A percentile compares a stretch with the other conserved stretches of the same genome.
phyloP scores from a whole-genome alignment of 139 green algal species.

The Chlamydomonas sphaeroides region DNA sequence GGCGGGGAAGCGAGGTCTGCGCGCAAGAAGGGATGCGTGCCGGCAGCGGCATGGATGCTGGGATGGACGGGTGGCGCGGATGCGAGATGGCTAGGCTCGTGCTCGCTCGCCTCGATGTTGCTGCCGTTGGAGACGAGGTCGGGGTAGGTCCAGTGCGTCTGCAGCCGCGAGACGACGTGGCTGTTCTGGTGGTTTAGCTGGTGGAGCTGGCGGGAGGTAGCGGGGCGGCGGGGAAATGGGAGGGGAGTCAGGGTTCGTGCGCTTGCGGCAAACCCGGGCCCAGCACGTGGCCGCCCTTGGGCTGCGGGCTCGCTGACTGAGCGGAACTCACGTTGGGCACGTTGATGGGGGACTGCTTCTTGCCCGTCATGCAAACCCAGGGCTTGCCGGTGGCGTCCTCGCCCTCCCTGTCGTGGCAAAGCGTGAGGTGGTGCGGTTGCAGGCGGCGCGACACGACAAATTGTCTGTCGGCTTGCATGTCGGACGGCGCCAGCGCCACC shows the following conservation, averaged over 20 bases:
- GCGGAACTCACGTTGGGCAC: neutral
- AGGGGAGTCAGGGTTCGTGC: neutral
- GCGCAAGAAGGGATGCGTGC: too few species aligned
- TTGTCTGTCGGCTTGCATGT: too few species aligned
- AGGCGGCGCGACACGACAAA: too few species aligned
- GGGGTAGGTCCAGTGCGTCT: neutral
- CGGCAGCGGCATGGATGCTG: too few species aligned
- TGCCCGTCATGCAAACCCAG: constrained; percentile 18
- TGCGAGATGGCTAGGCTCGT: too few species aligned
- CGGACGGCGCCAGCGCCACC: too few species aligned
- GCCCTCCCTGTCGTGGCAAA: neutral
- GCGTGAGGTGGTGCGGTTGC: neutral
- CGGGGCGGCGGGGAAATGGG: neutral
- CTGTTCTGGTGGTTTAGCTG: neutral
- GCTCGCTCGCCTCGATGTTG: constrained; percentile 8
- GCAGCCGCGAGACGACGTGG: neutral
- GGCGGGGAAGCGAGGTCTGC: too few species aligned
- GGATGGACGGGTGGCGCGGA: too few species aligned
- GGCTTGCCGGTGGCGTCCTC: constrained; percentile 14
- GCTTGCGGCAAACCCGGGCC: neutral
- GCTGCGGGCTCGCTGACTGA: too few species aligned
- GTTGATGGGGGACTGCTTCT: constrained; percentile 17
- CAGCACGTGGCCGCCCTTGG: too few species aligned
- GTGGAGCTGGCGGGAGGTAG: too few species aligned
- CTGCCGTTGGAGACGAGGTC: constrained; percentile 16